Percentiles rank a stretch among this genome's conserved stretches.
These are phyloP conservation scores for Ophiocordyceps robertsii DNA, from an alignment of 2,329 filamentous ascomycete genomes.

Conservation along the genomic window DNA sequence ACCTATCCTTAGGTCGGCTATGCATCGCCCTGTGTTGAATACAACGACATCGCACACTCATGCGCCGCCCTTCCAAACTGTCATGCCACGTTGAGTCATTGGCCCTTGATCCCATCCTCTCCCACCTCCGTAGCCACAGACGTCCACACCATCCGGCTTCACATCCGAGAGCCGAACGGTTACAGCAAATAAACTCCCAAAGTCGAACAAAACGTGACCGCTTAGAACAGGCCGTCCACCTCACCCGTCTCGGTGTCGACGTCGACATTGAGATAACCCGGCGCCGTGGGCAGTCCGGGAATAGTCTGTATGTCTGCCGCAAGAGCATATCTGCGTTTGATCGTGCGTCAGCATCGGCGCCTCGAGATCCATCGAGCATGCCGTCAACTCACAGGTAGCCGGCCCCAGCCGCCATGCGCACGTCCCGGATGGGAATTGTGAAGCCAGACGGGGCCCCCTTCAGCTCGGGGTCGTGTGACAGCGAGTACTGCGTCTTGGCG, in stretches of 20 bases:
- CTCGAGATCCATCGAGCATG: too few relatives aligned
- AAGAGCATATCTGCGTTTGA: slow-evolving; percentile 57
- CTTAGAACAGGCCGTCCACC: slow-evolving; percentile 82
- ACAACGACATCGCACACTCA: too few relatives aligned
- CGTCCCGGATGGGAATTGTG: slow-evolving; percentile 86
- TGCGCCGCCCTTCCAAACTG: too few relatives aligned
- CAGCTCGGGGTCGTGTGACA: slow-evolving; percentile 82
- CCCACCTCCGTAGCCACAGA: too few relatives aligned
- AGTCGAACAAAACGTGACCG: neutral
- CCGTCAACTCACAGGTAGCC: slow-evolving; percentile 66
- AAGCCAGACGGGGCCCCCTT: slow-evolving; percentile 95
- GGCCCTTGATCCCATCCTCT: neutral
- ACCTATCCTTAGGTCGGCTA: too few relatives aligned
- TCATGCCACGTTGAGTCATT: neutral
- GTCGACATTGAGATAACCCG: slow-evolving; percentile 90
- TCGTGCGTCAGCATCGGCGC: slow-evolving; percentile 16
- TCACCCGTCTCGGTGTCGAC: slow-evolving; percentile 71
- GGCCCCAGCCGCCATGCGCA: slow-evolving; percentile 84
- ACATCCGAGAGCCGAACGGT: neutral
- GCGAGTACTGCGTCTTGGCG: slow-evolving; percentile 95
- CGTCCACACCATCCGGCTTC: too few relatives aligned
- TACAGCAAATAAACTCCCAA: neutral
- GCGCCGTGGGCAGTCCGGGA: slow-evolving; percentile 85
- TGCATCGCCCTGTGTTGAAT: too few relatives aligned
- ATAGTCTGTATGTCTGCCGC: slow-evolving; percentile 98